Evolutionary conservation across 176 grass and related monocot species (phyloP).

Genomic region (Coix lacrymajobi): DNA sequence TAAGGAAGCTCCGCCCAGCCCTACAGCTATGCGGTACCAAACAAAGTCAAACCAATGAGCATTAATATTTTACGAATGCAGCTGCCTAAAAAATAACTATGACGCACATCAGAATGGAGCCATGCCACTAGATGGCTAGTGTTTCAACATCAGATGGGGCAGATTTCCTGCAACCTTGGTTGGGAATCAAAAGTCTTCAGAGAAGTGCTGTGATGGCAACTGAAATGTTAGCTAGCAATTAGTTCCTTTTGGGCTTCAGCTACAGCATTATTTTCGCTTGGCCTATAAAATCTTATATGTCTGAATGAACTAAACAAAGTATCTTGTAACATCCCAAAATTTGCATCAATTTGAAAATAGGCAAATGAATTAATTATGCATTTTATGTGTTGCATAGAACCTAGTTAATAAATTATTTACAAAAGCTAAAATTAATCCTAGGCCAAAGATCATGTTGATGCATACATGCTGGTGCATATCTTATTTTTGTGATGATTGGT

Average conservation of each 20-base stretch:
- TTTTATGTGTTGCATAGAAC: no score
- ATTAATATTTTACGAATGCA: neutral
- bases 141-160: neutral
- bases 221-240: neutral
- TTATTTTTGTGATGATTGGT: no score
- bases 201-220: neutral
- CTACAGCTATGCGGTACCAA: neutral
- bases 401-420: no score
- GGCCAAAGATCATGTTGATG: no score
- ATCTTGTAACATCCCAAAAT: no score
- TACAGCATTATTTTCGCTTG: neutral
- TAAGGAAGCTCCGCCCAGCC: no score
- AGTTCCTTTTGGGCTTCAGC: neutral
- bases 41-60: neutral
- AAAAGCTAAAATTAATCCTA: no score
- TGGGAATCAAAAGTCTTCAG: neutral
- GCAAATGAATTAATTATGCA: no score
- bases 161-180: neutral
- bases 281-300: no score
- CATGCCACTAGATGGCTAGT: neutral
- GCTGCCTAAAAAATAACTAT: neutral
- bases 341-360: no score
- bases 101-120: neutral
- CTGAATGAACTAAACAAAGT: neutral
- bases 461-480: no score